These are phyloP conservation scores for Botrytis sinoallii DNA, from an alignment of 2,329 filamentous ascomycete species.

Conservation along the genomic window DNA sequence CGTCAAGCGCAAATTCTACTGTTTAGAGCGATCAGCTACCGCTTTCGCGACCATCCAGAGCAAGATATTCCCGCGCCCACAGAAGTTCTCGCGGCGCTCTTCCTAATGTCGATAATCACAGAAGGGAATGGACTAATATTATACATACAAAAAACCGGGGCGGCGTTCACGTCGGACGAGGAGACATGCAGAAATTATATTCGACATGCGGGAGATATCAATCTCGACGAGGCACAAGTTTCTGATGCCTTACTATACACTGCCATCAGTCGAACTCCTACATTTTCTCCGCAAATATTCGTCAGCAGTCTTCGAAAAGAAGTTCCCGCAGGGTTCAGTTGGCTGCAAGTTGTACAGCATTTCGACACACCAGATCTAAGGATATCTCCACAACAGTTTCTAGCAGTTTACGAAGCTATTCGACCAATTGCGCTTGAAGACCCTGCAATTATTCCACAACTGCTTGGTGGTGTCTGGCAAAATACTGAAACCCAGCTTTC, in stretches of 20 bases:
- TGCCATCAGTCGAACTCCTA: slow-evolving; percentile 55
- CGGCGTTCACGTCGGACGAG: slow-evolving; percentile 70
- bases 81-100: slow-evolving; percentile 67
- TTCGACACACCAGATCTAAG: slow-evolving; percentile 79
- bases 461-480: slow-evolving; percentile 90
- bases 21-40: slow-evolving; percentile 58
- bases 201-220: slow-evolving; percentile 52
- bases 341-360: slow-evolving; percentile 69
- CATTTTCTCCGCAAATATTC: slow-evolving; percentile 51
- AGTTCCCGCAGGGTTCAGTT: slow-evolving; percentile 61
- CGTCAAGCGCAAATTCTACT: slow-evolving; percentile 70
- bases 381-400: slow-evolving; percentile 75
- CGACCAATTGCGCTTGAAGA: slow-evolving; percentile 65
- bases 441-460: slow-evolving; percentile 75
- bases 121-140: slow-evolving; percentile 58
- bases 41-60: slow-evolving; percentile 51
- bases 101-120: slow-evolving; percentile 63
- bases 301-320: slow-evolving; percentile 62
- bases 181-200: slow-evolving; percentile 60
- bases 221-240: slow-evolving; percentile 77
- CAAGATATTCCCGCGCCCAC: slow-evolving; percentile 64
- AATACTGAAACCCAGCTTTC: slow-evolving; percentile 85
- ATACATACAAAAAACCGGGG: slow-evolving; percentile 71
- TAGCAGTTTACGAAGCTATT: slow-evolving; percentile 76
- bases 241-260: slow-evolving; percentile 72